Evolutionary conservation across 352 stramenopile genomes (phyloP).

Genomic region (Pythium dissotocum): DNA sequence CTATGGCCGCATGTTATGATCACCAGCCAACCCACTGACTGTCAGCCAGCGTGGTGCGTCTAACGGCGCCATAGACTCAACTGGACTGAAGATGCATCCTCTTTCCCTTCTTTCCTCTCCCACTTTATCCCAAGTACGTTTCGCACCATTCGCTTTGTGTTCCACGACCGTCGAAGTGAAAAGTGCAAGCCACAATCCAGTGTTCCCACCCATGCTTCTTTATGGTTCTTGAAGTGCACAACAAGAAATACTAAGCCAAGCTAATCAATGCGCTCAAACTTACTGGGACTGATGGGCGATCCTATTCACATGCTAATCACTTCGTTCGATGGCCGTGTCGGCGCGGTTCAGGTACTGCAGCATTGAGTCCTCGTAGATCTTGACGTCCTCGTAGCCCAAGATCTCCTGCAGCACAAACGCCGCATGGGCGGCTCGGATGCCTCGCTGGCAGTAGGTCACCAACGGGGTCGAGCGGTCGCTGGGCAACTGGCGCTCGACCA

Average conservation of each 20-base stretch:
- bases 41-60: no score
- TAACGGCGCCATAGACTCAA: no score
- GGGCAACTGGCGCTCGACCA: constrained; percentile 37
- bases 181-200: background rate
- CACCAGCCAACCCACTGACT: no score
- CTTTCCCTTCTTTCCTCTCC: no score
- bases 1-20: background rate
- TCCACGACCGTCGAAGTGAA: no score
- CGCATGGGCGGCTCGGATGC: constrained; percentile 65
- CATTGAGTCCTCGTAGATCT: constrained; percentile 82
- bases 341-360: constrained; percentile 74
- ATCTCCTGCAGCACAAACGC: constrained; percentile 75
- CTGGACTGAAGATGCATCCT: no score
- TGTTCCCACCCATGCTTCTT: background rate
- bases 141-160: no score
- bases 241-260: background rate
- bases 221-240: background rate
- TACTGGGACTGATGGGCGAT: no score
- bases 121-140: no score
- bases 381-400: constrained; percentile 45
- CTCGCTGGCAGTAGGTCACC: constrained; percentile 76
- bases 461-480: constrained; percentile 45
- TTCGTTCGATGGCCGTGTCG: constrained; percentile 42
- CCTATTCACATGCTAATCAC: no score
- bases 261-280: constrained; percentile 29